A percentile compares a stretch with the other conserved stretches of the same genome.
These are phyloP conservation scores for Heterobasidion annosum DNA, from an alignment of 1,284 basidiomycete species.

Conservation along the genomic window DNA sequence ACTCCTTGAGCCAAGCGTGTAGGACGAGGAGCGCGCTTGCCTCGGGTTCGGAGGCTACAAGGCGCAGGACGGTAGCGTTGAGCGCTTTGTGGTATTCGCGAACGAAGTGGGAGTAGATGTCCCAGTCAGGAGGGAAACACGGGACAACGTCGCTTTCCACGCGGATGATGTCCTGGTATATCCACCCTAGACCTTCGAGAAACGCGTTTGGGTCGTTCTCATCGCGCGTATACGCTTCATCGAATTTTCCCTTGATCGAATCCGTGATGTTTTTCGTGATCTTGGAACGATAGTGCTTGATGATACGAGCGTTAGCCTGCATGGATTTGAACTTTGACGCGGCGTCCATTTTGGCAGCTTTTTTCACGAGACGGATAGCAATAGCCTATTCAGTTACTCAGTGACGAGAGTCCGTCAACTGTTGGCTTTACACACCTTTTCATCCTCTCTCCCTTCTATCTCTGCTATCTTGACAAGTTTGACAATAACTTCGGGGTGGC, in stretches of 20 bases:
- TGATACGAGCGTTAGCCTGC: conserved; percentile 87
- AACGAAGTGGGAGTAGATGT: conserved; percentile 79
- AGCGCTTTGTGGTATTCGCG: conserved; percentile 92
- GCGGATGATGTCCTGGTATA: conserved; percentile 91
- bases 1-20: conserved; percentile 92
- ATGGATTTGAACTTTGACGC: conserved; percentile 87
- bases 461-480: conserved; percentile 92
- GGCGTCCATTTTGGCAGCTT: conserved; percentile 81
- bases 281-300: conserved; percentile 96
- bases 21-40: conserved; percentile 82
- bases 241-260: conserved; percentile 71
- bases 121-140: conserved; percentile 90
- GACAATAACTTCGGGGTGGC: conserved; percentile 80
- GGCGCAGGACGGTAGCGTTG: conserved; percentile 64
- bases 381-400: conserved; percentile 52
- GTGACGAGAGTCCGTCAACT: no score
- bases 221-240: conserved; percentile 56
- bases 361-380: conserved; percentile 90
- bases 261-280: conserved; percentile 76
- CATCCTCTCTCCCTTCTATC: conserved; percentile 87
- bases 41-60: conserved; percentile 74
- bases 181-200: conserved; percentile 78
- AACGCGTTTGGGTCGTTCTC: conserved; percentile 65
- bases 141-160: conserved; percentile 84
- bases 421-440: conserved; percentile 56